Evolutionary conservation across 805 yeast genomes (phyloP), one percentile per base, ranked within the genome.

Genomic region (Metschnikowia continentalis): DNA sequence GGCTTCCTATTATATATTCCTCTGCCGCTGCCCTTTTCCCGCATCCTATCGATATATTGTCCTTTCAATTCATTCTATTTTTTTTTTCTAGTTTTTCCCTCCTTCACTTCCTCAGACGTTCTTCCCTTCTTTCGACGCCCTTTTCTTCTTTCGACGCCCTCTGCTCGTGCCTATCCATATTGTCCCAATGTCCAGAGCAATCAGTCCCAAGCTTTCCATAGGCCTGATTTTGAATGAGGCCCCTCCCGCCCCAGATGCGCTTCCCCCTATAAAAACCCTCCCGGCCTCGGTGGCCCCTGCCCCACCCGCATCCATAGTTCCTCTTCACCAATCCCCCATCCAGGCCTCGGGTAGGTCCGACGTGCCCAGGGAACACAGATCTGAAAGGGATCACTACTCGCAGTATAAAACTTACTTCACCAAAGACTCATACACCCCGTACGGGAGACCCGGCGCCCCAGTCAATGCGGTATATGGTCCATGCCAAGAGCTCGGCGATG

Each of bases 141-240:
- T 6, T 23, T 6, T 23, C 26, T 19, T 14, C 32, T 17, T 8
- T 8, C 20, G 11, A 39, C 43, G 10, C 44, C 23, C 39, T 13
- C 2, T 11, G 6, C 23, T 14, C 13, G 6, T 20, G n/a, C 23
- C 22, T 8, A 11, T 17, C 6, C 15, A 11, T 19, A 11, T 5
- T 14, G 22, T 26, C 26, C 40, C 40, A 37, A 44, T 44, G 47
- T 35, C 47, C 30, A 22, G 23, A 35, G 41, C 35, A 36, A 49
- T 42, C 35, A 47, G 53, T 35, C 52, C 52, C 35, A 51, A 38
- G 42, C 44, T 47, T 30, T 38, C 54, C 14, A 51, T 53, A 11
- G 37, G 52, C 35, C 52, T 53, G 56, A 47, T 53, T 11, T 43
- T 53, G 30, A 53, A 53, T 17, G 53, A 40, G 13, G 46, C 43